Base-by-base conservation (phyloP, 192 early-diverging fungal genomes). In the Linnemannia exigua region DNA sequence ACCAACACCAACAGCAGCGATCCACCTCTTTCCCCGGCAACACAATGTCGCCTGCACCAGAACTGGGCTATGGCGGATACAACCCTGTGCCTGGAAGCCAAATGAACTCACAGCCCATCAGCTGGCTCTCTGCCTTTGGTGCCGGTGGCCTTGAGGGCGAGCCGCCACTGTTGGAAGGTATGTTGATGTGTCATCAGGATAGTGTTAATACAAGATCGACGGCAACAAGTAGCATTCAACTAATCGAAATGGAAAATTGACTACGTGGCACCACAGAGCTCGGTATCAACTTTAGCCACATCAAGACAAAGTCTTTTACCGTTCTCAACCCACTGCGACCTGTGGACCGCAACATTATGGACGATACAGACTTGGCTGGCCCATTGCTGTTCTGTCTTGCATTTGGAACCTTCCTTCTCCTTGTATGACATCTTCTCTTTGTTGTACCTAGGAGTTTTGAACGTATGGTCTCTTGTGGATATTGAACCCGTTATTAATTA, bases 291-390 rank as follows among this genome's bases (percentile, higher is more conserved):
- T 98, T 99, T 81, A 89, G 87, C 67, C 97, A 99, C 86, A 98
- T 99, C 82, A 92, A 94, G 79, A 91, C 92, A 48, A 99, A 96
- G 90, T 94, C 93, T 51, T 88, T 97, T 70, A 93, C 96, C 11
- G 97, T 97, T 16, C 90, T 98, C 58, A 98, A 97, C 84, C 97
- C 96, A 8, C 91, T 96, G 68, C 90, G 92, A 72, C 92, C 90
- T 22, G 91, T 95, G 33, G 91, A 94, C 72, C 92, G 93, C 19
- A 90, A 96, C 71, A 97, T 99, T 70, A 96, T 98, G 94, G 97
- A 98, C 76, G 98, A 99, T 82, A 92, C 97, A 16, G 98, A 99
- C 88, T 91, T 99, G 85, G 96, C 97, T 5, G 99, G 99, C 1
- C 99, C 99, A 38, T 84, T 99, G 69, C 67, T 99, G 46, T 99